Conservation (phyloP, 345 rosid genomes). For the Heritiera fomes region DNA sequence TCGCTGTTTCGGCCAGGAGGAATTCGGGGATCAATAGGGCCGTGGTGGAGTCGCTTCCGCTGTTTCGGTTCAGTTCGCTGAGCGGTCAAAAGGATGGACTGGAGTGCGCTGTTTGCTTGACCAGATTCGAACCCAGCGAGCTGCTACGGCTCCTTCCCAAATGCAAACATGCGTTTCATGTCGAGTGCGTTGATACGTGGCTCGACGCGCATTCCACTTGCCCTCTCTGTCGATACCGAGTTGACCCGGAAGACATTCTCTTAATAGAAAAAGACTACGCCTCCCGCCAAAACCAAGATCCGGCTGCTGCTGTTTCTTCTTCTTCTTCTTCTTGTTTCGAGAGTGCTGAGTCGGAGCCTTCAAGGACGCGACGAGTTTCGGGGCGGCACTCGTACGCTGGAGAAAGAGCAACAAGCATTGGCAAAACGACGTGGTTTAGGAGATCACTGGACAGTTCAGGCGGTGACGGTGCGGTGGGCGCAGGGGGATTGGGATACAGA, state of each 20-base stretch:
- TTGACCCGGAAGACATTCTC: constrained; percentile 87
- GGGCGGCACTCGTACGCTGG: constrained; percentile 83
- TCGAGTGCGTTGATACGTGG: constrained; percentile 95
- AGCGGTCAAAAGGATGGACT: constrained; percentile 75
- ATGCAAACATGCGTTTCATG: constrained; percentile 93
- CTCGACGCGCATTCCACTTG: constrained; percentile 94
- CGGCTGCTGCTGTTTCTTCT: background rate
- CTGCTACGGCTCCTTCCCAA: constrained; percentile 70
- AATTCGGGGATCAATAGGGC: constrained; percentile 80
- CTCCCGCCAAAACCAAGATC: constrained; percentile 26
- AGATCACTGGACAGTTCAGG: constrained; percentile 56
- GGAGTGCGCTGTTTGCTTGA: constrained; percentile 83
- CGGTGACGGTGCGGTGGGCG: background rate
- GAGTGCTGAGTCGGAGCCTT: background rate
- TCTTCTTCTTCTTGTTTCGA: background rate
- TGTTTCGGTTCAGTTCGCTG: constrained; percentile 76
- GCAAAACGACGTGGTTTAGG: constrained; percentile 36
- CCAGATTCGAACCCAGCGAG: constrained; percentile 61
- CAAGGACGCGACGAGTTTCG: constrained; percentile 43
- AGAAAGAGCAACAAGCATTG: constrained; percentile 27
- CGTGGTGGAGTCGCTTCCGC: constrained; percentile 73
- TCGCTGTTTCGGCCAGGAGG: constrained; percentile 31
- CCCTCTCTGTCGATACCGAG: constrained; percentile 89
- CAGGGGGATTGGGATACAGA: constrained; percentile 15
- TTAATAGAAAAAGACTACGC: constrained; percentile 43